Evolutionary conservation across 352 stramenopile genomes (phyloP), one percentile per base, ranked within the genome.

Genomic region (Thalassiosira exigua): DNA sequence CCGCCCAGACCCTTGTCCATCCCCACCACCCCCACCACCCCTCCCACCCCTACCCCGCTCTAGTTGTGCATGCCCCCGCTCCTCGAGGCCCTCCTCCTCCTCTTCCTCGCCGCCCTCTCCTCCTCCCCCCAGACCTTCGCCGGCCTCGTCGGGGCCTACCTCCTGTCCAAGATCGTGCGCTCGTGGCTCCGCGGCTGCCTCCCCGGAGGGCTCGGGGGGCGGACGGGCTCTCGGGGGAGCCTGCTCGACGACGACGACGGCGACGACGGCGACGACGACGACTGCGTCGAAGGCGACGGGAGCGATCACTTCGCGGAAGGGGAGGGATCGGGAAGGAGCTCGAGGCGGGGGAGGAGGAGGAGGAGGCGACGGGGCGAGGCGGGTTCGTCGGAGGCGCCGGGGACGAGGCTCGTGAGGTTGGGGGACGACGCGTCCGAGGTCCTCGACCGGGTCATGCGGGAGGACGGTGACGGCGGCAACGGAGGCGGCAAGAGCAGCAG

Each of bases 391-490:
- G 14, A 44, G 7, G 7, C 36, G 36, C 7, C 7, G 36, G 36
- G 36, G 36, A 44, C 46, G 46, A 29, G 46, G 46, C 53, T 79
- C 17, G 42, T 60, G n/a, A 36, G 24, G 3, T 57, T 79, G 33
- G 70, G 39, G 21, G 24, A 32, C 1, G 53, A 69, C 11, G 70
- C 59, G 5, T 74, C 70, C 21, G 61, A 11, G 3, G 33, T 42
- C 52, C 33, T 79, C 1, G 70, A 66, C 1, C 4, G 54, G 42
- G 70, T 73, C 21, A 76, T 76, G 68, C 14, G 57, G 46, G 29
- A 59, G 12, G 61, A 50, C 29, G 36, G 0, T 2, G 50, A n/a
- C 9, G n/a, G n/a, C 29, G 42, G 7, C 57, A 14, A 4, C 53
- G 65, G 21, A 42, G 52, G 22, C 53, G 3, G 11, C 19, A 44